Evolutionary conservation across 192 early-diverging fungal genomes (phyloP), one percentile per base, ranked within the genome.

Genomic region (Entomortierella beljakovae): DNA sequence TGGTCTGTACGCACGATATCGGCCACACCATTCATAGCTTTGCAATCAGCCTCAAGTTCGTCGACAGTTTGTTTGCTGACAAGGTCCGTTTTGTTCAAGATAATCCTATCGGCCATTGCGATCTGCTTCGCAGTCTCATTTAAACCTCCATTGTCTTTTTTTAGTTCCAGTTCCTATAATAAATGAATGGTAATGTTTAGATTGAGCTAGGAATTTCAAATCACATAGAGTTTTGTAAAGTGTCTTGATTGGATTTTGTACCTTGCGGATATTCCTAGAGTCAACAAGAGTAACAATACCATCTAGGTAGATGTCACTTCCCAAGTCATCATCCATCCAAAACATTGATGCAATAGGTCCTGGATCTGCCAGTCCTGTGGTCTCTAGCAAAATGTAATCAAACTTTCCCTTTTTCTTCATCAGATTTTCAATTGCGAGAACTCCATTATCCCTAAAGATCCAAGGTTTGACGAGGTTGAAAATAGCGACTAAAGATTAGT

Each of bases 321-420:
- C 93, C 33, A 99, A 88, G 33, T 94, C 94, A 73, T 97, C 95
- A 68, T 99, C 97, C 50, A 97, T 77, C 98, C 98, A 99, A 80
- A 99, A 93, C 89, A 97, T 97, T 16, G 94, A 90, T 1, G 94
- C 95, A 57, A 99, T 97, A 3, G 93, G 93, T 10, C 94, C 85
- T 53, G 87, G 87, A 82, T 94, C 88, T 20, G 90, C 91, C 33
- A 93, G 53, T 6, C 91, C 96, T 23, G 96, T 99, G 6, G 98
- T 99, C 71, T 99, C 98, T 46, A 99, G 67, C 25, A 99, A 68
- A 49, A 99, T 95, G 80, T 98, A 98, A 76, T 98, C 97, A 70
- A 99, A 97, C 64, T 91, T 90, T 29, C 96, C 96, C 61, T 90
- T 90, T 67, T 94, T 93, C 62, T 94, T 87, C 94, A 98, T 94